Conservation (phyloP, 805 yeast genomes). For the Starmerella stigmatis region DNA sequence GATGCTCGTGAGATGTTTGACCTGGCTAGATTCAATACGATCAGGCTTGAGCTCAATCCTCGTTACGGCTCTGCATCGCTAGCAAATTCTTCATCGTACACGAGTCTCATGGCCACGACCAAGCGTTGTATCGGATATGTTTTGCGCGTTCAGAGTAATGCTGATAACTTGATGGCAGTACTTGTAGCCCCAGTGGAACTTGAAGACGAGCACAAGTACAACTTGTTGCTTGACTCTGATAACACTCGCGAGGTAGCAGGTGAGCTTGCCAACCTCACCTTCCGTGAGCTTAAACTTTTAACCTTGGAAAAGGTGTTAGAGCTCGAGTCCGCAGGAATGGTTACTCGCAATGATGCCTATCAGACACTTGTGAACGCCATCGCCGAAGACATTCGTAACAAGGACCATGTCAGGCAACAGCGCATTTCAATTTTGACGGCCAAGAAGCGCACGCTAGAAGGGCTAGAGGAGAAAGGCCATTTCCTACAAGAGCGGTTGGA, state of each 20-base stretch:
- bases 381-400: constrained; percentile 63
- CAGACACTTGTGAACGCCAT: constrained; percentile 75
- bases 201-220: constrained; percentile 46
- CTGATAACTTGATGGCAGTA: constrained; percentile 55
- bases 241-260: constrained; percentile 21
- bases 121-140: constrained; percentile 75
- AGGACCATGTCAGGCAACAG: constrained; percentile 41
- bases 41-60: constrained; percentile 52
- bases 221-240: constrained; percentile 20
- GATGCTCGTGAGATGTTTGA: constrained; percentile 40
- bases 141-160: constrained; percentile 64
- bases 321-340: constrained; percentile 54
- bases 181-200: constrained; percentile 56
- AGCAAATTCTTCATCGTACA: constrained; percentile 27
- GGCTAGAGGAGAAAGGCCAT: constrained; percentile 39
- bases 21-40: constrained; percentile 42
- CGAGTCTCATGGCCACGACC: constrained; percentile 31
- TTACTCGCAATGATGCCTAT: constrained; percentile 58
- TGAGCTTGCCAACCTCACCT: constrained; percentile 33
- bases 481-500: constrained; percentile 36
- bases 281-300: constrained; percentile 64
- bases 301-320: constrained; percentile 68
- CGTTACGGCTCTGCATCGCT: constrained; percentile 34
- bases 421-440: constrained; percentile 39
- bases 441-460: constrained; percentile 37